Percentiles rank a stretch among this genome's conserved stretches.
Evolutionary conservation across 352 stramenopile genomes (phyloP).

Genomic region (Aphanomyces astaci): DNA sequence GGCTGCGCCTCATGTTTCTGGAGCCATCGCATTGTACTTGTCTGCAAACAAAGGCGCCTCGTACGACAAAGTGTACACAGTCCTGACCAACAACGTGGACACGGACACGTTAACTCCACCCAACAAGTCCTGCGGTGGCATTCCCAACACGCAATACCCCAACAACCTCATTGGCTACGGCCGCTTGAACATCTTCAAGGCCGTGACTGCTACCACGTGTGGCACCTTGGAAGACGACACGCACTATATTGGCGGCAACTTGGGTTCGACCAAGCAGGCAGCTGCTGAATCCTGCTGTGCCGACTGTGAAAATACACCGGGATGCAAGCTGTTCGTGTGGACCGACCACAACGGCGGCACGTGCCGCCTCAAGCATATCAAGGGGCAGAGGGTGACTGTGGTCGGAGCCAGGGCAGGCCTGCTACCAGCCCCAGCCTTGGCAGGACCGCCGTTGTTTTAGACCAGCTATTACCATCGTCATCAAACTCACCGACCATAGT

Average conservation of each 20-base stretch:
- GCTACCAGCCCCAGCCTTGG: no score
- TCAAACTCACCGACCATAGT: no score
- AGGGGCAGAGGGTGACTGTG: background rate
- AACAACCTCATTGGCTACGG: constrained; percentile 35
- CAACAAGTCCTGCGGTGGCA: no score
- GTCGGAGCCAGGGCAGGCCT: background rate
- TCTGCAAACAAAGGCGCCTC: constrained; percentile 19
- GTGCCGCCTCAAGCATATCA: constrained; percentile 24
- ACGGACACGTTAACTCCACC: no score
- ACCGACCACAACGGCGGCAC: constrained; percentile 21
- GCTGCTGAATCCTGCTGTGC: constrained; percentile 10
- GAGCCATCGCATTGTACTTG: no score
- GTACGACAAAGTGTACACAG: constrained; percentile 22
- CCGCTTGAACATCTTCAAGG: constrained; percentile 10
- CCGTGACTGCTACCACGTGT: background rate
- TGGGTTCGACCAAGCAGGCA: constrained; percentile 3
- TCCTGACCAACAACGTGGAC: background rate
- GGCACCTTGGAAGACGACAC: background rate
- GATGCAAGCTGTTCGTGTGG: constrained; percentile 11
- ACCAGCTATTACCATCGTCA: no score
- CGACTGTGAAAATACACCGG: constrained; percentile 1
- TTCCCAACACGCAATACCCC: no score
- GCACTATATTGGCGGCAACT: constrained; percentile 15
- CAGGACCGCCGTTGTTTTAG: background rate
- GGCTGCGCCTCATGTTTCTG: constrained; percentile 31